Conservation (phyloP, 164 flowering plant species). For the Berberis vulgaris region DNA sequence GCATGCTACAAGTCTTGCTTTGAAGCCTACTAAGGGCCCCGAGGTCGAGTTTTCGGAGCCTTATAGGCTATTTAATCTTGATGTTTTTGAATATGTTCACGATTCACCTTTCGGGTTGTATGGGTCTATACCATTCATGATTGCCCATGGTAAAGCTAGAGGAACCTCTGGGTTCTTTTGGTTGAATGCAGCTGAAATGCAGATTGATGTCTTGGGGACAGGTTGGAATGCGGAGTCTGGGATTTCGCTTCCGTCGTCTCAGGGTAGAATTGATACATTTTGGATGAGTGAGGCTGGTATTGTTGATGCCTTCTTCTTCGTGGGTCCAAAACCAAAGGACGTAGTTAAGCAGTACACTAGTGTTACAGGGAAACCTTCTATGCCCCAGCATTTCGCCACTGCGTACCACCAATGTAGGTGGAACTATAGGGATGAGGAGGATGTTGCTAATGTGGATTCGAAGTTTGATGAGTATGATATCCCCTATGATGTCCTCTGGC, state of each 20-base stretch:
- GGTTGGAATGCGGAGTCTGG: constrained; percentile 76
- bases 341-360: constrained; percentile 69
- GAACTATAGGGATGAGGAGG: constrained; percentile 98
- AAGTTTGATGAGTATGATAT: constrained; percentile 93
- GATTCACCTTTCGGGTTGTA: constrained; percentile 95
- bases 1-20: constrained; percentile 74
- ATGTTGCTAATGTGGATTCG: constrained; percentile 74
- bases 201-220: constrained; percentile 77
- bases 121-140: constrained; percentile 91
- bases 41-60: constrained; percentile 88
- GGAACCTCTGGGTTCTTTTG: constrained; percentile 88
- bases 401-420: constrained; percentile 96
- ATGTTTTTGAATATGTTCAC: constrained; percentile 80
- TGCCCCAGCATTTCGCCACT: constrained; percentile 86
- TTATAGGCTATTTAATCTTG: constrained; percentile 84
- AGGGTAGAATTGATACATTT: constrained; percentile 68
- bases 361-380: constrained; percentile 69
- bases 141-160: constrained; percentile 62
- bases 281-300: constrained; percentile 99
- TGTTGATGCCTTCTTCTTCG: constrained; percentile 86
- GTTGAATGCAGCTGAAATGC: constrained; percentile 99
- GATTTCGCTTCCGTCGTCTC: constrained; percentile 38
- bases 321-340: constrained; percentile 93
- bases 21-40: constrained; percentile 79
- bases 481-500: constrained; percentile 98